phyloP scores from a whole-genome alignment of 371 early-diverging fungal species.

The Circinella umbellata region DNA sequence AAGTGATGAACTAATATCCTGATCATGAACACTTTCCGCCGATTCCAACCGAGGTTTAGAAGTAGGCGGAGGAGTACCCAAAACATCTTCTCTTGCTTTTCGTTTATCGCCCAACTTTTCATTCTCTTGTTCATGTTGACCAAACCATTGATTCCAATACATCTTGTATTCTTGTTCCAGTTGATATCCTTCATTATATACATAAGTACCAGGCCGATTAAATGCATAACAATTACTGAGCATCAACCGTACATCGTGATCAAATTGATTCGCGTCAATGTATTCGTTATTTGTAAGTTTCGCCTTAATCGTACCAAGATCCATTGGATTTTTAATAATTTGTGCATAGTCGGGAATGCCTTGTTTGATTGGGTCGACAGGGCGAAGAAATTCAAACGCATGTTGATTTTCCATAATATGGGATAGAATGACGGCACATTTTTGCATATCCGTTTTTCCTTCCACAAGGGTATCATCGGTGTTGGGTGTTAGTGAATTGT shows the following conservation, averaged over 20 bases:
- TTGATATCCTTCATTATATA: conserved; percentile 67
- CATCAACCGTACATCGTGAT: conserved; percentile 56
- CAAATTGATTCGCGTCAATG: conserved; percentile 44
- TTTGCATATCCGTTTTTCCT: conserved; percentile 32
- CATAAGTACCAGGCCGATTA: conserved; percentile 82
- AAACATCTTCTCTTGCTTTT: background rate
- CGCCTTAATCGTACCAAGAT: conserved; percentile 89
- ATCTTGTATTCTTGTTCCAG: conserved; percentile 65
- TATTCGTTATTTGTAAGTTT: conserved; percentile 62
- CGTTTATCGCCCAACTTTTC: conserved; percentile 38
- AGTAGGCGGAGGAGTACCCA: background rate
- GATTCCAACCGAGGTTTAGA: conserved; percentile 8
- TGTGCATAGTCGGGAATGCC: conserved; percentile 72
- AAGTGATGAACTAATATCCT: no score
- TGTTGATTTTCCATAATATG: conserved; percentile 40
- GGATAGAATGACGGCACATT: conserved; percentile 29
- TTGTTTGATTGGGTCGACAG: conserved; percentile 54
- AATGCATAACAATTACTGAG: conserved; percentile 68
- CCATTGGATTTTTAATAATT: conserved; percentile 97
- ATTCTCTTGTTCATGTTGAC: conserved; percentile 56
- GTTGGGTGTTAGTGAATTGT: background rate
- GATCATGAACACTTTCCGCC: background rate
- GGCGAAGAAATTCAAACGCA: conserved; percentile 48
- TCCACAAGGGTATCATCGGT: conserved; percentile 9
- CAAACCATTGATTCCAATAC: conserved; percentile 57